Evolutionary conservation across 2,329 filamentous ascomycete genomes (phyloP), one percentile per base, ranked within the genome.

Genomic region (Knufia petricola): DNA sequence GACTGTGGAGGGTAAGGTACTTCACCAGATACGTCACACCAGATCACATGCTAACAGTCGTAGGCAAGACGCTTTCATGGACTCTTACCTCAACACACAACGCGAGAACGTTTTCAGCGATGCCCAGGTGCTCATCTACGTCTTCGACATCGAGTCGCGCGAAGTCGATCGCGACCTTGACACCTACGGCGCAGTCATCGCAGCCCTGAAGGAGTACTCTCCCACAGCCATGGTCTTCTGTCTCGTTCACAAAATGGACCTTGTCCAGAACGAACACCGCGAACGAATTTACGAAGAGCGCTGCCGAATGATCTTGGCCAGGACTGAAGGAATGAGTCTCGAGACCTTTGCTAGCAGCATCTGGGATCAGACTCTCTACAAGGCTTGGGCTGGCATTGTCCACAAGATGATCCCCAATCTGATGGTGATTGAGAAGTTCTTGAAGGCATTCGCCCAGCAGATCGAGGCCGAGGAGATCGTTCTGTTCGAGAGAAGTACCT

Each of bases 321-420:
- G 87, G 61, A 89, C 85, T 49, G 76, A 79, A 49, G 68, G 74
- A 15, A 80, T 94, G 63, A 78, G 82, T 55, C 76, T 95, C 52
- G 86, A 87, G 50, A 88, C 89, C 51, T 96, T 95, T 64, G 86
- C 88, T 8, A 96, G 90, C 26, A 94, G 86, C 48, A 98, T 98
- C 63, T 98, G 92, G 92, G 92, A 98, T 63, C 92, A 98, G 71
- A 94, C 85, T 48, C 74, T 98, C 31, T 98, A 96, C 74, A 94
- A 94, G 67, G 92, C 92, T 1, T 98, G 92, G 92, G 92, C 92
- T 0, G 87, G 86, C 63, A 95, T 98, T 59, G 95, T 98, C 52
- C 92, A 98, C 73, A 89, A 90, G 63, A 76, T 98, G 39, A 92
- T 96, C n/a, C 92, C 92, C 2, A 96, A 96, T 60, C 78, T 95